Evolutionary conservation across 2,329 filamentous ascomycete genomes (phyloP).

Genomic region (Berkeleyomyces basicola): DNA sequence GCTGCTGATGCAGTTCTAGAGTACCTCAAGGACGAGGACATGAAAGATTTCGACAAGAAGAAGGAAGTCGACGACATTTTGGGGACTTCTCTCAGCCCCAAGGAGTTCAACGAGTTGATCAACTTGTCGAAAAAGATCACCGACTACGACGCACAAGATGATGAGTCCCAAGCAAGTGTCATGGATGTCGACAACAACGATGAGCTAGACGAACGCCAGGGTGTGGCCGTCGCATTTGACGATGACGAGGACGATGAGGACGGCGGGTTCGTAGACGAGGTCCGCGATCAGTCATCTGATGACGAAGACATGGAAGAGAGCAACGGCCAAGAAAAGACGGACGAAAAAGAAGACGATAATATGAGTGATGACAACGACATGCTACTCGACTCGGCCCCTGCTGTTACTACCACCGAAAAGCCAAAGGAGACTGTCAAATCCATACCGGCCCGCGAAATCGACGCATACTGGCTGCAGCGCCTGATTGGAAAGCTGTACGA

Average conservation of each 20-base stretch:
- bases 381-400: constrained; percentile 56
- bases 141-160: constrained; percentile 91
- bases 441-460: constrained; percentile 75
- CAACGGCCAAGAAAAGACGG: constrained; percentile 31
- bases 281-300: constrained; percentile 74
- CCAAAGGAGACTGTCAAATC: constrained; percentile 40
- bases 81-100: constrained; percentile 63
- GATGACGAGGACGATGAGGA: constrained; percentile 78
- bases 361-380: constrained; percentile 60
- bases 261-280: constrained; percentile 61
- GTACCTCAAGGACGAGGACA: constrained; percentile 80
- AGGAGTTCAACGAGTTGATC: constrained; percentile 92
- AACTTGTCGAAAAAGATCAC: constrained; percentile 98
- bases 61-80: constrained; percentile 90
- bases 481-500: constrained; percentile 78
- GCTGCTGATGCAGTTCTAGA: constrained; percentile 86
- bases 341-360: constrained; percentile 24
- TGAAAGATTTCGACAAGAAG: constrained; percentile 98
- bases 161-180: constrained; percentile 30
- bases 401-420: constrained; percentile 20
- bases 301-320: constrained; percentile 55
- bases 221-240: constrained; percentile 94
- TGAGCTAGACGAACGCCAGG: constrained; percentile 85
- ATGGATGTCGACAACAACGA: constrained; percentile 40
- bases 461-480: constrained; percentile 92